These are phyloP conservation scores for Corynespora cassiicola DNA, from an alignment of 2,329 filamentous ascomycete species.

Conservation along the genomic window DNA sequence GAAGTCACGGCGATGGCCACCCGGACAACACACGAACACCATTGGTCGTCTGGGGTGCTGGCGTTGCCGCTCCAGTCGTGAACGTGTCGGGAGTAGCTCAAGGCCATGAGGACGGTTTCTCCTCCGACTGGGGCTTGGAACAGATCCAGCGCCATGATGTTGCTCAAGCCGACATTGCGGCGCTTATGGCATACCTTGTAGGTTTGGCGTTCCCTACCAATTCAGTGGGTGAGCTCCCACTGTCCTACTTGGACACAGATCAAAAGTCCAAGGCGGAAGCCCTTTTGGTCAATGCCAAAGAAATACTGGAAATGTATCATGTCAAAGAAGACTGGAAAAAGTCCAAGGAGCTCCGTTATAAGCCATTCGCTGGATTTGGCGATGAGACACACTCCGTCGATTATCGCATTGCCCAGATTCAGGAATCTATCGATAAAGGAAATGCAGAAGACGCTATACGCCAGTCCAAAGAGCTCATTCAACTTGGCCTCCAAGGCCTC, in stretches of 20 bases:
- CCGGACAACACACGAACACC: slow-evolving; percentile 97
- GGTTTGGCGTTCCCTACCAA: slow-evolving; percentile 93
- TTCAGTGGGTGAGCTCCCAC: slow-evolving; percentile 89
- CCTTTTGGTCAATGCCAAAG: slow-evolving; percentile 80
- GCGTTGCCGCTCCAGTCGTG: slow-evolving; percentile 75
- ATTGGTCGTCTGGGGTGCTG: slow-evolving; percentile 90
- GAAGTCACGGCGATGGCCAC: slow-evolving; percentile 97
- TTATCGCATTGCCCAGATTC: slow-evolving; percentile 71
- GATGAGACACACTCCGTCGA: slow-evolving; percentile 68
- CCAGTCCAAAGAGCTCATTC: slow-evolving; percentile 77
- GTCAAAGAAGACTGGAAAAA: slow-evolving; percentile 91
- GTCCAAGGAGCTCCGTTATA: slow-evolving; percentile 76
- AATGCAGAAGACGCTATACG: slow-evolving; percentile 79
- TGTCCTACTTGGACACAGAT: slow-evolving; percentile 78
- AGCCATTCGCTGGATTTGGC: slow-evolving; percentile 74
- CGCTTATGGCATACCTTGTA: slow-evolving; percentile 91
- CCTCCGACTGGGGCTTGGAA: slow-evolving; percentile 84
- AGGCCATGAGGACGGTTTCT: slow-evolving; percentile 88
- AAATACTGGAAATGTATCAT: slow-evolving; percentile 93
- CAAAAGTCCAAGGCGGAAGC: slow-evolving; percentile 82
- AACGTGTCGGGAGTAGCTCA: slow-evolving; percentile 66
- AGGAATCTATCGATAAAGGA: slow-evolving; percentile 68
- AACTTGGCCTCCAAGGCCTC: slow-evolving; percentile 78
- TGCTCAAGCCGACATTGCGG: slow-evolving; percentile 89
- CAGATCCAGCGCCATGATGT: slow-evolving; percentile 88